Conservation (phyloP, 2,329 filamentous ascomycete genomes). For the Neospermospora avenae region DNA sequence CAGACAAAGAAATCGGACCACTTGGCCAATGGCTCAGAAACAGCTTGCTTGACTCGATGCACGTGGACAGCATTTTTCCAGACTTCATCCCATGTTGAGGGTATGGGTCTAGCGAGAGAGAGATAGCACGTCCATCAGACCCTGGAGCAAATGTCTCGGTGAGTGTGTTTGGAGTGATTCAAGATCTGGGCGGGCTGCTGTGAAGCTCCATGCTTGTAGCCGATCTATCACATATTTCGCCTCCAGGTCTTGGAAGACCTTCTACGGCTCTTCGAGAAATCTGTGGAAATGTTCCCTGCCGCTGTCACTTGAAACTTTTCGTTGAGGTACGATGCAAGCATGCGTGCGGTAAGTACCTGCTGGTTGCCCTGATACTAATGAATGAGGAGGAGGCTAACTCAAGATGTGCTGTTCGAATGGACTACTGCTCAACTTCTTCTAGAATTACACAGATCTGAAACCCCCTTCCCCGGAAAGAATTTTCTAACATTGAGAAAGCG, state of each 20-base stretch:
- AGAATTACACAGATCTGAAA: background rate
- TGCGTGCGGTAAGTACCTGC: conserved; percentile 25
- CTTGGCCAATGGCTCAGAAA: conserved; percentile 24
- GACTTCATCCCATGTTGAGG: conserved; percentile 15
- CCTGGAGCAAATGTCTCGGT: conserved; percentile 9
- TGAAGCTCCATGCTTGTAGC: conserved; percentile 28
- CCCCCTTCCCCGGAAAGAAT: background rate
- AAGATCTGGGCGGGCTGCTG: conserved; percentile 15
- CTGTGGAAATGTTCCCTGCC: conserved; percentile 35
- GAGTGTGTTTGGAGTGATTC: conserved; percentile 1
- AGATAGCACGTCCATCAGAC: conserved; percentile 8
- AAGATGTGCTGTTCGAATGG: conserved; percentile 5
- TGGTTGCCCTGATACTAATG: conserved; percentile 14
- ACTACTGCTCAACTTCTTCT: conserved; percentile 4
- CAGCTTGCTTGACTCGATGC: conserved; percentile 51
- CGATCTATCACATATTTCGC: conserved; percentile 28
- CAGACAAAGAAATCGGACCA: conserved; percentile 45
- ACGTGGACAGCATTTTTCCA: conserved; percentile 42
- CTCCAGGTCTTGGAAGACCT: conserved; percentile 29
- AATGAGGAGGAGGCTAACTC: background rate
- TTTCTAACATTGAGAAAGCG: background rate
- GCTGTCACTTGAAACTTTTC: conserved; percentile 39
- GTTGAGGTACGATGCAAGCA: conserved; percentile 31
- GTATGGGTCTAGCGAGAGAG: conserved; percentile 5
- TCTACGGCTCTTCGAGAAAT: conserved; percentile 43